Evolutionary conservation across 2,329 filamentous ascomycete genomes (phyloP).

Genomic region (Alternaria novae-zelandiae): DNA sequence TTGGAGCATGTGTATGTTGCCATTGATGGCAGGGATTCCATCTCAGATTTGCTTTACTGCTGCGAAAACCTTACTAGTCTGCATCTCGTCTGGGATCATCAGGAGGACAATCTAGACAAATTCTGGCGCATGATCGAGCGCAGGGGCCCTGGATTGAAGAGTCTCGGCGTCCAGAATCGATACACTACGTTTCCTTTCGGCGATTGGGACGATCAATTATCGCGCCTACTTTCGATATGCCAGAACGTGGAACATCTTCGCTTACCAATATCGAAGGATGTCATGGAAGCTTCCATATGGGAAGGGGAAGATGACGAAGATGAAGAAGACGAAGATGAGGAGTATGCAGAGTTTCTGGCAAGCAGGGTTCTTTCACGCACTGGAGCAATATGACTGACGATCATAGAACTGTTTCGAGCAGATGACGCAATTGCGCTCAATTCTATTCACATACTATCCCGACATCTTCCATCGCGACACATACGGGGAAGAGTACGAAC

Average conservation of each 20-base stretch:
- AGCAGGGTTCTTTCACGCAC: not conserved
- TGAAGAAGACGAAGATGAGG: no score
- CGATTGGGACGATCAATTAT: not conserved
- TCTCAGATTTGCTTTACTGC: not conserved
- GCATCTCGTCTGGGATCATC: not conserved
- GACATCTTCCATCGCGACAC: not conserved
- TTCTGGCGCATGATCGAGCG: not conserved
- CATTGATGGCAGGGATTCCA: not conserved
- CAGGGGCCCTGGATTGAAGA: not conserved
- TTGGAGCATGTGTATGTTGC: not conserved
- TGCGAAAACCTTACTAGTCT: not conserved
- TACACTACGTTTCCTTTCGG: not conserved
- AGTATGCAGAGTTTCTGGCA: not conserved
- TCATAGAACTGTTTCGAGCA: not conserved
- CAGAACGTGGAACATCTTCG: not conserved
- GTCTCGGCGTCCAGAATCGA: not conserved
- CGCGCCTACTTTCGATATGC: not conserved
- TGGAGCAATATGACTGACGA: not conserved
- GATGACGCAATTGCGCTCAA: not conserved
- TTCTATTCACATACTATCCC: not conserved
- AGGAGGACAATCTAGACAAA: not conserved
- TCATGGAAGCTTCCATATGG: not conserved
- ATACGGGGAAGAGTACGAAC: not conserved
- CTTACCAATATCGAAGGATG: not conserved
- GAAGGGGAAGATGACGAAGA: not conserved